Evolutionary conservation across 2,329 filamentous ascomycete genomes (phyloP), one percentile per base, ranked within the genome.

Genomic region (Colletotrichum incanum): DNA sequence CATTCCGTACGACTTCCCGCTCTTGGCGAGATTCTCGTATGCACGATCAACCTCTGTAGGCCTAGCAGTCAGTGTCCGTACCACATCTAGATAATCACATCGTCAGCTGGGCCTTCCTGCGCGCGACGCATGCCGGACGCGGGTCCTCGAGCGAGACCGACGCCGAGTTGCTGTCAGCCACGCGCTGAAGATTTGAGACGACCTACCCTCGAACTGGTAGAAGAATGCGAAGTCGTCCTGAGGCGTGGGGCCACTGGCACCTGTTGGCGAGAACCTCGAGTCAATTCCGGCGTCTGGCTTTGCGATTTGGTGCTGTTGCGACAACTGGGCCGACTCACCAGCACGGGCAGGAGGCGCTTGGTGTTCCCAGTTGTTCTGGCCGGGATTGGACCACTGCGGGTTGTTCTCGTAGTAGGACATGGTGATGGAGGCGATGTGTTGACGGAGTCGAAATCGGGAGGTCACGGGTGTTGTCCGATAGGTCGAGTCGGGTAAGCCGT

Each of bases 21-120:
- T 98, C 89, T 98, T 98, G 79, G 96, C 90, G 73, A 99, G 90
- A 83, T 98, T 98, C 80, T 98, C 96, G 79, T 96, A 92, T 77
- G 96, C 96, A 81, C 96, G 93, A 76, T 98, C 96, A 78, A 99
- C 95, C 90, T 99, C 96, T 98, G 80, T 62, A 76, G 75, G 66
- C 74, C 73, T 74, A 59, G 72, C 73, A 72, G 73, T 74, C 65
- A 74, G 73, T 69, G 72, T 74, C 68, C 73, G 72, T 52, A 71
- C 72, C 52, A 74, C 73, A 45, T 74, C 72, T 74, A 69, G 3
- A 50, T 23, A 39, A 56, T 64, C 54, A 64, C 34, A 39, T 72
- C 34, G 67, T 75, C 60, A 73, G 71, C 62, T 23, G 49, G 45
- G 45, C 47, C 60, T 67, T 71, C 58, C 66, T 56, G 64, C 67